Conservation (phyloP, 2,329 filamentous ascomycete genomes). For the Calonectria pseudoreteaudii region DNA sequence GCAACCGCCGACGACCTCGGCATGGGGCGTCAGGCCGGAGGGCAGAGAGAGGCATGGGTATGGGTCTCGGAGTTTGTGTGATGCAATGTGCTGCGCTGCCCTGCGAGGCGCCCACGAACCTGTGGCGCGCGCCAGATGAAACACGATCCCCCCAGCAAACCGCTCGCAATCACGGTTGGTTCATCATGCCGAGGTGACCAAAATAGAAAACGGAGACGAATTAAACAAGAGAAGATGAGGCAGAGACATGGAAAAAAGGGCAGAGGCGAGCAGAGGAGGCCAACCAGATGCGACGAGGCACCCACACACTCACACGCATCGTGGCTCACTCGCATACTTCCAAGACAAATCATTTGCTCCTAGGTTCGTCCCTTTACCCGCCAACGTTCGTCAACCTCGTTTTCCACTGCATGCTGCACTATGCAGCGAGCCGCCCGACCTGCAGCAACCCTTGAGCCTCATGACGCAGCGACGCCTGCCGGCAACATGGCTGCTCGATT, state of each 20-base stretch:
- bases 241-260: background rate
- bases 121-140: constrained; percentile 43
- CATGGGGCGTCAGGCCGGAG: background rate
- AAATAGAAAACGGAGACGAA: background rate
- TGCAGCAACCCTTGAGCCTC: constrained; percentile 42
- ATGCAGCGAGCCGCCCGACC: constrained; percentile 38
- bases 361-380: constrained; percentile 34
- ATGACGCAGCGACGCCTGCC: constrained; percentile 30
- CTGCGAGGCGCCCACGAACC: background rate
- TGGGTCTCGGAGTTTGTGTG: background rate
- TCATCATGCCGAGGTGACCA: background rate
- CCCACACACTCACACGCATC: constrained; percentile 14
- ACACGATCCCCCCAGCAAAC: constrained; percentile 31
- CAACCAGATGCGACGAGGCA: constrained; percentile 8
- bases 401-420: constrained; percentile 34
- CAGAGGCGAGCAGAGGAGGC: constrained; percentile 2
- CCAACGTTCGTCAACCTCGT: constrained; percentile 31
- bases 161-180: background rate
- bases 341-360: constrained; percentile 25
- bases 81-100: background rate
- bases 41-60: background rate
- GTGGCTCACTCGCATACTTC: constrained; percentile 21
- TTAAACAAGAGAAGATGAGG: background rate
- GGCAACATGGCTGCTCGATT: background rate
- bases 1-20: background rate